Conservation (phyloP, 1,139 yeast genomes). For the Kodamaea suecica region DNA sequence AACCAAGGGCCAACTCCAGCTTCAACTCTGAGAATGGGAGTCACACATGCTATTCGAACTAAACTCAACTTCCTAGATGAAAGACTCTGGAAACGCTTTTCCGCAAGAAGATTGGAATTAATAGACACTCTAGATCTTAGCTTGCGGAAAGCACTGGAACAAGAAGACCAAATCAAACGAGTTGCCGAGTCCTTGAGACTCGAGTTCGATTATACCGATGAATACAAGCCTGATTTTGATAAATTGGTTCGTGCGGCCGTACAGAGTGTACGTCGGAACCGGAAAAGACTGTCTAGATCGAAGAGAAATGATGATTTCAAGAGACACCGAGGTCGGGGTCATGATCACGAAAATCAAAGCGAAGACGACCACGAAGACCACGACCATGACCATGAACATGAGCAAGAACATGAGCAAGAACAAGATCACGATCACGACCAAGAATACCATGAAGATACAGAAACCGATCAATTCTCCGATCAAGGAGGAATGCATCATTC, state of each 20-base stretch:
- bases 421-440: background rate
- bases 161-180: slow-evolving; percentile 70
- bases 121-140: slow-evolving; percentile 79
- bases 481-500: background rate
- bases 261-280: slow-evolving; percentile 54
- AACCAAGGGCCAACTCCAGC: no score
- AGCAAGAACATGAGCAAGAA: background rate
- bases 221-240: slow-evolving; percentile 70
- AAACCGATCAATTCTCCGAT: background rate
- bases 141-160: slow-evolving; percentile 85
- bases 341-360: slow-evolving; percentile 6
- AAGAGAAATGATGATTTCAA: slow-evolving; percentile 9
- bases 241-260: slow-evolving; percentile 89
- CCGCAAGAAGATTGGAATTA: slow-evolving; percentile 81
- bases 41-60: slow-evolving; percentile 74
- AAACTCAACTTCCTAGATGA: slow-evolving; percentile 78
- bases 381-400: background rate
- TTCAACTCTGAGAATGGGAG: slow-evolving; percentile 40
- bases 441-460: background rate
- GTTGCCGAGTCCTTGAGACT: slow-evolving; percentile 73
- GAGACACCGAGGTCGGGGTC: slow-evolving; percentile 6
- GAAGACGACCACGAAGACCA: slow-evolving; percentile 1
- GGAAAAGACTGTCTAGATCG: slow-evolving; percentile 41
- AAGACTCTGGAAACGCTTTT: slow-evolving; percentile 80
- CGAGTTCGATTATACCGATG: slow-evolving; percentile 70